A percentile compares a stretch with the other conserved stretches of the same genome.
Conservation (phyloP, 2,329 filamentous ascomycete species). For the Ceratocystis alfenasii region DNA sequence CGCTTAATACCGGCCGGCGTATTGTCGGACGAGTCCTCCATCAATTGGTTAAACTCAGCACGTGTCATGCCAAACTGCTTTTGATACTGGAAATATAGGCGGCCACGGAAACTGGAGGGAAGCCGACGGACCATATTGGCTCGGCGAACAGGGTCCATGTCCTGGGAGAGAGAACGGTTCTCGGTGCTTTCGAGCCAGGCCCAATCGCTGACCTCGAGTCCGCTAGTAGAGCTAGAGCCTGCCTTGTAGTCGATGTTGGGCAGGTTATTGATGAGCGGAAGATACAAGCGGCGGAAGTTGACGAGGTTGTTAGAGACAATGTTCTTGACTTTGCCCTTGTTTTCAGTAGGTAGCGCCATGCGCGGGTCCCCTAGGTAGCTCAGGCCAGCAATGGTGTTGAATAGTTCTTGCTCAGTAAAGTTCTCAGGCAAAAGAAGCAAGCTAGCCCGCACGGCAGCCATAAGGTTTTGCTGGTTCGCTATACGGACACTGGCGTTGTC, state of each 20-base stretch:
- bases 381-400: constrained; percentile 80
- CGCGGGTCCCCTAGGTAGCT: constrained; percentile 95
- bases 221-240: constrained; percentile 40
- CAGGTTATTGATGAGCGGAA: constrained; percentile 75
- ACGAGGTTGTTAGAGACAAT: constrained; percentile 86
- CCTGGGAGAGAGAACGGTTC: constrained; percentile 63
- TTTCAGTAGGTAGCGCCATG: constrained; percentile 82
- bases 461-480: constrained; percentile 88
- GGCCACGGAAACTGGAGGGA: constrained; percentile 73
- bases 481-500: constrained; percentile 87
- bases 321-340: constrained; percentile 83
- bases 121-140: constrained; percentile 94
- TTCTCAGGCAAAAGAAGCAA: constrained; percentile 70
- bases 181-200: constrained; percentile 37
- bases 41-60: constrained; percentile 72
- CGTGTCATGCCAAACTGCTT: constrained; percentile 77
- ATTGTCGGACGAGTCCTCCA: constrained; percentile 62
- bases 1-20: constrained; percentile 56
- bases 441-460: constrained; percentile 81
- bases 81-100: constrained; percentile 90
- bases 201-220: constrained; percentile 42
- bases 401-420: constrained; percentile 81
- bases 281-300: constrained; percentile 85
- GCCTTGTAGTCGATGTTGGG: constrained; percentile 77
- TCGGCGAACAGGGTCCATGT: constrained; percentile 82